Percentiles rank a stretch among this genome's conserved stretches.
phyloP scores from a whole-genome alignment of 2,329 filamentous ascomycete species.

The Monosporascus sp. region DNA sequence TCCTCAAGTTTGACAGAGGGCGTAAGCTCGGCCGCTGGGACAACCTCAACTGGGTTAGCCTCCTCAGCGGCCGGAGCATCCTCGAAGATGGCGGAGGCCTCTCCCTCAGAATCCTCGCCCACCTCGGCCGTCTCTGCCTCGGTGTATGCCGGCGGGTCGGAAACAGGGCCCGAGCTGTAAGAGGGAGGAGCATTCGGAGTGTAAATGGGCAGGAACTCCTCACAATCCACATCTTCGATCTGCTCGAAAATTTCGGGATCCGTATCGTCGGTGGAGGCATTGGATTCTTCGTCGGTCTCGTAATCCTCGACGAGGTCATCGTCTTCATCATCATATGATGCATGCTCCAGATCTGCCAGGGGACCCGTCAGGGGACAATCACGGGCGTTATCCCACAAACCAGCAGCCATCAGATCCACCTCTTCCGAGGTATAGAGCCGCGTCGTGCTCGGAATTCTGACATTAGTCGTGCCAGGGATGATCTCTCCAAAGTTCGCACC shows the following conservation, averaged over 20 bases:
- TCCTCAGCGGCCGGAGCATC: no score
- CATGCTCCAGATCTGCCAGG: background rate
- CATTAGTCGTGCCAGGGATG: slow-evolving; percentile 4
- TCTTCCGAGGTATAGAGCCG: slow-evolving; percentile 9
- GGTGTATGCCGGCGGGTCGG: background rate
- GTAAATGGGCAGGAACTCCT: slow-evolving; percentile 3
- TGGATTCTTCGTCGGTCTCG: background rate
- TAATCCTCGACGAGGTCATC: background rate
- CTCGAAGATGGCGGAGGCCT: no score
- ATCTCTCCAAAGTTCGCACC: slow-evolving; percentile 4
- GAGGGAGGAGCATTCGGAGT: background rate
- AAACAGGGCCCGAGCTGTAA: background rate
- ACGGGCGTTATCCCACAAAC: background rate
- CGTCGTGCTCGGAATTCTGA: slow-evolving; percentile 3
- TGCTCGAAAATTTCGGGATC: background rate
- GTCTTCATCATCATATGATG: background rate
- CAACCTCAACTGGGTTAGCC: background rate
- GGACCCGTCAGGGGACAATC: background rate
- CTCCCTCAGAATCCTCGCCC: background rate
- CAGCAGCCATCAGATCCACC: slow-evolving; percentile 6
- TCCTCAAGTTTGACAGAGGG: background rate
- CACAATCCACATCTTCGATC: background rate
- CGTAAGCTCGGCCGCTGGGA: background rate
- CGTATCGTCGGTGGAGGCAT: background rate
- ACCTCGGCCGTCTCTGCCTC: background rate